A percentile compares a stretch with the other conserved stretches of the same genome.
These are phyloP conservation scores for Fusarium sambucinum DNA, from an alignment of 2,329 filamentous ascomycete species.

Conservation along the genomic window DNA sequence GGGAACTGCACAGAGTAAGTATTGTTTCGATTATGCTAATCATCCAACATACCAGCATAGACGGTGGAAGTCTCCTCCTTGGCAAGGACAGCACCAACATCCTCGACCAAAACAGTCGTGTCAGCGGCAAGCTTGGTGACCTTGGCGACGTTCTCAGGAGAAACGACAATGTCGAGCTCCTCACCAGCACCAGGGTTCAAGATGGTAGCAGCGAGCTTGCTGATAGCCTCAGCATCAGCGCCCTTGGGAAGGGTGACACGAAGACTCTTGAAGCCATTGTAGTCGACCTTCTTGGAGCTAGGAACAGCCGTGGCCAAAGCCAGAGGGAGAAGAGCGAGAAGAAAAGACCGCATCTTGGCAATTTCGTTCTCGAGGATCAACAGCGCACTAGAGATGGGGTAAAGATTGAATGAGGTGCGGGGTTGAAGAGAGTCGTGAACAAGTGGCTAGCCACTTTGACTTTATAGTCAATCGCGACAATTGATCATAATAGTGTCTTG, in stretches of 20 bases:
- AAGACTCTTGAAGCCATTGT: constrained; percentile 40
- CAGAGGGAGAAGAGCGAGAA: constrained; percentile 28
- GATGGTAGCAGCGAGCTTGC: constrained; percentile 34
- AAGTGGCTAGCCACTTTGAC: not conserved
- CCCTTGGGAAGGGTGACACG: constrained; percentile 31
- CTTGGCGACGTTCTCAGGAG: constrained; percentile 34
- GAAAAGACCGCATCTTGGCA: constrained; percentile 24
- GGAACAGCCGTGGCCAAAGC: constrained; percentile 28
- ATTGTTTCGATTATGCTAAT: too few species aligned
- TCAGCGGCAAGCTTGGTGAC: constrained; percentile 26
- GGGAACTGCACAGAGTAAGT: constrained; percentile 7
- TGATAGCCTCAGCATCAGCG: constrained; percentile 17
- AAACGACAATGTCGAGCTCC: constrained; percentile 32
- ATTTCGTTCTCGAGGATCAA: not conserved
- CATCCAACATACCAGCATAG: constrained; percentile 16
- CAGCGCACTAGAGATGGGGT: not conserved
- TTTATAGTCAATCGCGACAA: constrained; percentile 16
- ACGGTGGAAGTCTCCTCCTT: constrained; percentile 24
- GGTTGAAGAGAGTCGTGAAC: not conserved
- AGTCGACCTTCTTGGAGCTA: constrained; percentile 37
- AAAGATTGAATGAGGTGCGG: constrained; percentile 18
- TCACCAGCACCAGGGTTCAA: constrained; percentile 29
- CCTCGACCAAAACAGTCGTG: constrained; percentile 33
- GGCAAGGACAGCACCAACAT: constrained; percentile 33
- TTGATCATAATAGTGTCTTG: not conserved